Conservation (phyloP, 2,329 filamentous ascomycete genomes). For the Venturia oleaginea region DNA sequence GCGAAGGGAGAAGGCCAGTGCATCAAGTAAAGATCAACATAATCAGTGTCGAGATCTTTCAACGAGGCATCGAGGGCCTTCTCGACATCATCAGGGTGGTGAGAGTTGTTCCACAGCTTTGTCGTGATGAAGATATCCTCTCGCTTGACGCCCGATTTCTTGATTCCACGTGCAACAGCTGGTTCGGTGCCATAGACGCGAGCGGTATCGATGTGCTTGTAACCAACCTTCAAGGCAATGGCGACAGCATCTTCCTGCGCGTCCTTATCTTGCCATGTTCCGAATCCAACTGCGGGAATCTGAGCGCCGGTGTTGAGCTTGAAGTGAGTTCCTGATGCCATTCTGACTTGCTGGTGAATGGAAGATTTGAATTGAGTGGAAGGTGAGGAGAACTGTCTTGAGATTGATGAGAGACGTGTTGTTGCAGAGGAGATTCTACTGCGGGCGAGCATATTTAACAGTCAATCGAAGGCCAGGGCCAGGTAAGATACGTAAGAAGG, state of each 20-base stretch:
- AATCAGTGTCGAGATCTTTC: slow-evolving; percentile 54
- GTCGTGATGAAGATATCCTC: slow-evolving; percentile 67
- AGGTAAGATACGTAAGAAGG: neutral
- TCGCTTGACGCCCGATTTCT: slow-evolving; percentile 54
- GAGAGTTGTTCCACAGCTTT: slow-evolving; percentile 75
- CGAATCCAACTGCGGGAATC: slow-evolving; percentile 68
- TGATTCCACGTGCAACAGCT: slow-evolving; percentile 64
- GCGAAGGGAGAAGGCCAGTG: slow-evolving; percentile 2
- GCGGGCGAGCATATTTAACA: slow-evolving; percentile 6
- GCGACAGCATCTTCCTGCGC: slow-evolving; percentile 51
- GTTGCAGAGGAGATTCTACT: neutral
- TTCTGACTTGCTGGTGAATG: slow-evolving; percentile 7
- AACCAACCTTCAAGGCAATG: slow-evolving; percentile 56
- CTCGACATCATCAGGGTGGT: slow-evolving; percentile 50
- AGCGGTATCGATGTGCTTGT: slow-evolving; percentile 69
- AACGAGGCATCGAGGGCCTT: slow-evolving; percentile 52
- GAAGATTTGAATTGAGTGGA: neutral
- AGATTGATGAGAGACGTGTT: neutral
- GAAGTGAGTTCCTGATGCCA: slow-evolving; percentile 11
- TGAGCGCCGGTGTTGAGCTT: slow-evolving; percentile 38
- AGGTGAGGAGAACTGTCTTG: neutral
- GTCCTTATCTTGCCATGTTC: slow-evolving; percentile 48
- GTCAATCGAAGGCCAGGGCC: neutral
- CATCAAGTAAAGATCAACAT: slow-evolving; percentile 37
- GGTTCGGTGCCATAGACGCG: slow-evolving; percentile 70